Base-by-base conservation (phyloP, 495 filamentous ascomycete genomes). In the Mycothermus thermophilus region DNA sequence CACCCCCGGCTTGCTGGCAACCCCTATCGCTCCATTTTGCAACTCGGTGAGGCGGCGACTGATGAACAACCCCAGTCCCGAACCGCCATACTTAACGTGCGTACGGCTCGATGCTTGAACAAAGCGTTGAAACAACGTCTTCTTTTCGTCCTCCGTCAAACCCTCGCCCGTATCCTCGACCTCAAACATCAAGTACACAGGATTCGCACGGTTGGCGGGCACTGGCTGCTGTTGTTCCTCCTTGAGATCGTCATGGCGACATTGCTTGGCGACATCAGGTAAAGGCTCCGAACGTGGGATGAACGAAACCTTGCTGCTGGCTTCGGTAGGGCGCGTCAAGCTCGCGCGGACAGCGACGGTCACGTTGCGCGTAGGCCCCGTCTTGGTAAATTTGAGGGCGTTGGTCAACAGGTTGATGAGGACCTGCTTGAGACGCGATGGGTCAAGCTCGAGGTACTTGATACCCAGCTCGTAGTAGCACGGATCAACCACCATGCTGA, bases 31-130 rank as follows among this genome's bases (percentile, higher is more conserved):
- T 2, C 82, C 81, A 17, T 77, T 77, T 49, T 85, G 80, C 3
- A 86, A 57, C 37, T 85, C 80, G 3, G 76, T 78, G 4, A 88
- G 62, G 29, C 76, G 65, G 11, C 77, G 65, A 34, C 73, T 77
- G 40, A 88, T 83, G 49, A 83, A 87, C 1, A 88, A 64, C 0
- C 82, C 82, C 0, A 88, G 69, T 0, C 83, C 82, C 0, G 71
- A 80, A 1, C 82, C 82, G 16, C 81, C 82, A 41, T 85, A 85
- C 24, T 76, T 69, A 7, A 79, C 66, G 39, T 84, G 77, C 0
- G 80, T 85, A 25, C 72, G 70, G 5, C 77, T 75, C 5, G 69
- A 78, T 0, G 79, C 80, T 55, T 86, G 82, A 4, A 77, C 78
- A 52, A 87, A 86, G 8, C 82, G 71, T 35, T 77, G 64, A 42